Evolutionary conservation across 139 green algal species (phyloP), one percentile per base, ranked within the genome.

Genomic region (Micromonas pusilla): DNA sequence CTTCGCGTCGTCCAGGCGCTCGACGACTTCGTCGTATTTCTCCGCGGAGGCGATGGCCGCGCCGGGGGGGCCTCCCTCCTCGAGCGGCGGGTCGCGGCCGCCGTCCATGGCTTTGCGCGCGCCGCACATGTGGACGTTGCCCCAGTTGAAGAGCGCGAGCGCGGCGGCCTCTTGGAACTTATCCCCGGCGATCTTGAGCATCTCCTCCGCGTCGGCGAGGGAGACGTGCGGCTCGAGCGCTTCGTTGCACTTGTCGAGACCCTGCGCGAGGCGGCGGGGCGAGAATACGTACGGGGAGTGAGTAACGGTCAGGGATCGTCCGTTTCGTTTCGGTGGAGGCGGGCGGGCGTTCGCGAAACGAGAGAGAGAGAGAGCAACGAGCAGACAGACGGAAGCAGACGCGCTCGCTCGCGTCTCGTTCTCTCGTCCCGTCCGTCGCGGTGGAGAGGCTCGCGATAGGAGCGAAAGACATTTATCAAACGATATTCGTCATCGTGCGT

Each of bases 181-280:
- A 34, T 91, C 88, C 1, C 83, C 79, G 13, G 93, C 92, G 73
- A 89, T 34, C 66, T 92, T 85, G 73, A 97, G 90, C 64, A 97
- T 82, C 3, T 83, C 79, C 32, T 80, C 39, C 1, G 91, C 88
- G 66, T 91, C 82, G 32, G 90, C 86, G 64, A 52, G 45, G 30
- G 73, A 53, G 30, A 93, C 60, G 0, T 85, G 79, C 13, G 86
- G 34, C 30, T 93, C 86, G 77, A 94, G 76, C 20, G 82, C 90
- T 28, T 82, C 31, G 21, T 45, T 45, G 45, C 45, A 79, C 52
- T 52, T 45, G 32, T 79, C 54, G 25, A 79, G 53, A 70, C 72
- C 72, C 72, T 72, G 33, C 33, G 65, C 13, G 64, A 13, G 64
- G 25, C 13, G 20, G n/a, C 64, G 64, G 25, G 25, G 25, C 64